A percentile compares a stretch with the other conserved stretches of the same genome.
These are phyloP conservation scores for Polytrichum commune DNA, from an alignment of 225 moss, liverwort and hornwort species.

Conservation along the genomic window DNA sequence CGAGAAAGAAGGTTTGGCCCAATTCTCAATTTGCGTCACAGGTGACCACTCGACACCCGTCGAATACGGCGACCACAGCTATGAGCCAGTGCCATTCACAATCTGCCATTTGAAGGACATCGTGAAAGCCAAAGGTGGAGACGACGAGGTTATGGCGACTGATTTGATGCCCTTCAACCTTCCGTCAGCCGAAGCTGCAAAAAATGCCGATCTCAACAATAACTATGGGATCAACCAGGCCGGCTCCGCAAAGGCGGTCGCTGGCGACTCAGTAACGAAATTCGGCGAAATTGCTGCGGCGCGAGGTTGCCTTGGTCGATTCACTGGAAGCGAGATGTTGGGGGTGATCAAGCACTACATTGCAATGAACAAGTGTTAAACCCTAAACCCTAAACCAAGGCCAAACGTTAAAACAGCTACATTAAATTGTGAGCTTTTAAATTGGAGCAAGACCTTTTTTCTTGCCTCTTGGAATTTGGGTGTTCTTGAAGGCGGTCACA, in stretches of 20 bases:
- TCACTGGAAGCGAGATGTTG: slow-evolving; percentile 95
- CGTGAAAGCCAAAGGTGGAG: slow-evolving; percentile 72
- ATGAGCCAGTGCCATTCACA: slow-evolving; percentile 95
- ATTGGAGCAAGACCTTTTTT: too few relatives aligned
- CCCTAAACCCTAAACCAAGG: too few relatives aligned
- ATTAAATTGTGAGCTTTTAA: too few relatives aligned
- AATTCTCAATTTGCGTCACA: slow-evolving; percentile 71
- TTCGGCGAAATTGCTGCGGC: slow-evolving; percentile 86
- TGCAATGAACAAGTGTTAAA: slow-evolving; percentile 3
- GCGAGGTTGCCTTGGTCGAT: slow-evolving; percentile 85
- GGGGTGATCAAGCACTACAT: slow-evolving; percentile 80
- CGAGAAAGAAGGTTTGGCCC: slow-evolving; percentile 44
- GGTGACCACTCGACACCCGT: slow-evolving; percentile 98
- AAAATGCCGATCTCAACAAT: slow-evolving; percentile 24
- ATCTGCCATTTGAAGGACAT: slow-evolving; percentile 83
- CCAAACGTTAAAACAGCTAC: too few relatives aligned
- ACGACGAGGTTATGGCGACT: slow-evolving; percentile 54
- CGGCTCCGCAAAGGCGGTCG: slow-evolving; percentile 36
- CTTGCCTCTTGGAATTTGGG: too few relatives aligned
- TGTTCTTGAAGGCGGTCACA: too few relatives aligned
- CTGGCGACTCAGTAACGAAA: slow-evolving; percentile 70
- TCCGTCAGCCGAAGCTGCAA: slow-evolving; percentile 53
- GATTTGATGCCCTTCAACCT: slow-evolving; percentile 68
- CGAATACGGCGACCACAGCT: slow-evolving; percentile 98
- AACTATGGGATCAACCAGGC: slow-evolving; percentile 22